Base-by-base conservation (phyloP, 106 monocot genomes). In the Ottelia alismoides region DNA sequence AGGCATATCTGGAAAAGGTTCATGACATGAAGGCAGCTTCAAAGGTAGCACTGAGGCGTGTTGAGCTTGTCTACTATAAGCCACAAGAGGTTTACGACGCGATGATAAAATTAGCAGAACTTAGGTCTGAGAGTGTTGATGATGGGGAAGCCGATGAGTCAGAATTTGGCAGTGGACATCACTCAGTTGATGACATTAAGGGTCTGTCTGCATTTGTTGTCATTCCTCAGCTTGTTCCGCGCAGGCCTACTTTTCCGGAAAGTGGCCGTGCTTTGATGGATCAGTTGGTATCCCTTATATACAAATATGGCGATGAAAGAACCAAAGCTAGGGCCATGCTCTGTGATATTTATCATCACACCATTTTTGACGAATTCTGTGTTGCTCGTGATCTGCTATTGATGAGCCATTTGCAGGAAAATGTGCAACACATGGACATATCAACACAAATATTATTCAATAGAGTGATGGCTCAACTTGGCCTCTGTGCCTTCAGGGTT, bases 251-350 rank as follows among this genome's bases (percentile, higher is more conserved):
- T 18, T 96, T 96, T 55, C 96, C 88, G 23, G 84, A 96, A 46
- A 96, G 85, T 62, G 79, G 84, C 30, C 74, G 96, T 28, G 47
- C 47, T 31, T 62, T 96, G 48, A 81, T 96, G 81, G 89, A 96
- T 64, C 21, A 46, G 3, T 61, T 96, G 51, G 78, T 96, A 20
- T 85, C 88, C 47, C 73, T 85, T 18, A 79, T 96, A 60, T 89
- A 89, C 52, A 85, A 72, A 45, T 74, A 66, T 67, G 96, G 96
- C 11, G 96, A 96, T 76, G 96, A 96, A 58, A 78, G 88, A 31
- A 89, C 96, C n/a, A 96, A 96, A 45, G 88, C 88, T 18, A 68
- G 96, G 65, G 81, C 96, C n/a, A 96, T 96, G 96, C 84, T 96
- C 46, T 96, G 96, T 70, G 96, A 96, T 64, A 85, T 96, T n/a